Evolutionary conservation across 1,284 basidiomycete species (phyloP).

Genomic region (Cryptococcus sp.): DNA sequence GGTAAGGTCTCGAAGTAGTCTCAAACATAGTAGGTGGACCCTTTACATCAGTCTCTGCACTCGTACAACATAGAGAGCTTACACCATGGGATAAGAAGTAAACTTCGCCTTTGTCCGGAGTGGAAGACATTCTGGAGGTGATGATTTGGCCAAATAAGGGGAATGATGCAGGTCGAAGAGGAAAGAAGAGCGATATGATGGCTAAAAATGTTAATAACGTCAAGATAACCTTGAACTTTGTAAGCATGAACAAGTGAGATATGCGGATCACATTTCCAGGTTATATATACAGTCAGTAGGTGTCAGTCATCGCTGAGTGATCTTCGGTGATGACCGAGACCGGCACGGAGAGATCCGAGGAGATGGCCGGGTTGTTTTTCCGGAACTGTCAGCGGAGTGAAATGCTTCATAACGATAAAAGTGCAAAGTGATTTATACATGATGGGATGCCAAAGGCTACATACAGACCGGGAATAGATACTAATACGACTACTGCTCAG

Average conservation of each 20-base stretch:
- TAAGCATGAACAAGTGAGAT: background rate
- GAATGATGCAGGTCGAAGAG: background rate
- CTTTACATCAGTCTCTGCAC: conserved; percentile 11
- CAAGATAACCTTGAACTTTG: background rate
- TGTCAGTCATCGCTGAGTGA: background rate
- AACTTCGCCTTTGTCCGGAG: conserved; percentile 28
- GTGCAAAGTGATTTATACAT: too few species aligned
- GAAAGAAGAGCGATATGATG: background rate
- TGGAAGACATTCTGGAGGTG: background rate
- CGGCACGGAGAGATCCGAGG: background rate
- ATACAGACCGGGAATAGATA: too few species aligned
- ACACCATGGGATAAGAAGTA: conserved; percentile 46
- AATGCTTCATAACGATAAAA: too few species aligned
- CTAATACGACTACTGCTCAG: too few species aligned
- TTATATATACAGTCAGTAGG: too few species aligned
- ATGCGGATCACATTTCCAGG: too few species aligned
- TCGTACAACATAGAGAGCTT: conserved; percentile 6
- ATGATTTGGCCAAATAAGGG: background rate
- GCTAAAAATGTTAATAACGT: background rate
- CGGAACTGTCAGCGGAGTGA: too few species aligned
- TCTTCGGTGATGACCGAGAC: background rate
- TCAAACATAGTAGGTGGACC: conserved; percentile 51
- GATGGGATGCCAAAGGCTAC: too few species aligned
- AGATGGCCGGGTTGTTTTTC: background rate
- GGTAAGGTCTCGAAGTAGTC: conserved; percentile 39